Percentiles rank a stretch among this genome's conserved stretches.
Evolutionary conservation across 306 rosid genomes (phyloP).

Genomic region (Luffa acutangula): DNA sequence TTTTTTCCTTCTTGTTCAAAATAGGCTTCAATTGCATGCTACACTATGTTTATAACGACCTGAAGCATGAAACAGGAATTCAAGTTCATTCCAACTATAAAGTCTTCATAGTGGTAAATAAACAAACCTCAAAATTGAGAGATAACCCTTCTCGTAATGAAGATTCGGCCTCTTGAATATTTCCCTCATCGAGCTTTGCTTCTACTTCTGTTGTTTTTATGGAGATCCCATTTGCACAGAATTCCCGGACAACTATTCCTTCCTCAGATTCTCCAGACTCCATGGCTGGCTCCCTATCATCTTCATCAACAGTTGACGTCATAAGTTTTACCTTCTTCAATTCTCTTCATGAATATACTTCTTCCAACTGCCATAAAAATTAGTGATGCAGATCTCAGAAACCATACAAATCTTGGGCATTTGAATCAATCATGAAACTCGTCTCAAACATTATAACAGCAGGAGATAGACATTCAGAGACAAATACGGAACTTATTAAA

Average conservation of each 20-base stretch:
- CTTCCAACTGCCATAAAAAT: constrained; percentile 2
- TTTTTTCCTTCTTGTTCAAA: background rate
- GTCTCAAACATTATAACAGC: background rate
- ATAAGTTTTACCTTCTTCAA: constrained; percentile 20
- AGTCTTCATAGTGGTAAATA: background rate
- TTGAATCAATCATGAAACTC: background rate
- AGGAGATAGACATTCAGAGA: background rate
- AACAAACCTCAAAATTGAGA: constrained; percentile 65
- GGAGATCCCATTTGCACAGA: constrained; percentile 58
- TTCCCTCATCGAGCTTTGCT: constrained; percentile 84
- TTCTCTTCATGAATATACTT: constrained; percentile 9
- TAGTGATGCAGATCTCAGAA: background rate
- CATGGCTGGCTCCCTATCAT: constrained; percentile 37
- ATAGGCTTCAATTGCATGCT: background rate
- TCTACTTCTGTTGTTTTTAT: constrained; percentile 51
- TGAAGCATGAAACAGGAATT: background rate
- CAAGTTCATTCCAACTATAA: background rate
- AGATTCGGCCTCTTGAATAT: constrained; percentile 79
- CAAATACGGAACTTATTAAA: background rate
- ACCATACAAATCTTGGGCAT: background rate
- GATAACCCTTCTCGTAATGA: constrained; percentile 81
- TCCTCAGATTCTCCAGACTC: constrained; percentile 30
- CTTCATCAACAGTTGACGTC: constrained; percentile 16
- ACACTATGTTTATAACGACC: background rate
- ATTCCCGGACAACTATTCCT: constrained; percentile 27